Evolutionary conservation across 2,329 filamentous ascomycete genomes (phyloP), one percentile per base, ranked within the genome.

Genomic region (Neonectria sp.): DNA sequence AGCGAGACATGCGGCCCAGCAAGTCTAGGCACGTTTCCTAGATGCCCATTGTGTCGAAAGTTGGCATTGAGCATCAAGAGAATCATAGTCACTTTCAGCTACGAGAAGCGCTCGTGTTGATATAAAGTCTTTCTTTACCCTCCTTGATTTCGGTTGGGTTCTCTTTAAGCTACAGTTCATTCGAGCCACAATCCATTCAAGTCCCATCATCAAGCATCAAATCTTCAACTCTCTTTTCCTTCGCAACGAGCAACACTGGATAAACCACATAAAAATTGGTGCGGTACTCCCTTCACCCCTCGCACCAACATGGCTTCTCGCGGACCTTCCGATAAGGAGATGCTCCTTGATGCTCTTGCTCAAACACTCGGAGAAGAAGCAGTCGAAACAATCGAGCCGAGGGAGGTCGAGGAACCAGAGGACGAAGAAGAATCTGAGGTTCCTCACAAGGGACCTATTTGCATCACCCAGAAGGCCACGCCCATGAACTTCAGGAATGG

Each of bases 301-400:
- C 35, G 35, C 35, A 33, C 27, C 53, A 56, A 40, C 15, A 56
- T 56, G 53, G 35, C 17, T 43, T 37, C 15, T 25, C 15, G 24
- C 31, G 35, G 31, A 24, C 53, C 53, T 43, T 56, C 53, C n/a
- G 35, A 33, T 24, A 56, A 56, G 53, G 53, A 56, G 31, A 43
- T 56, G 31, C 53, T 56, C 33, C 53, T 56, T 8, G 53, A 56
- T 56, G 53, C 53, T 56, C 27, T 56, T 43, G 53, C 17, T 17
- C 17, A 56, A 27, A 40, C 29, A 17, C 53, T 56, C n/a, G 53
- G 53, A 43, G 6, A 24, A 24, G 53, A 40, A 13, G 31, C 53
- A 25, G 15, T 56, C 24, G 33, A 56, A 24, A 56, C 53, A 27
- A 24, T 56, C 6, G 35, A 40, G 13, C 53, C 53, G 11, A 43